These are phyloP conservation scores for Coprinellus micaceus DNA, from an alignment of 768 basidiomycete species.

Conservation along the genomic window DNA sequence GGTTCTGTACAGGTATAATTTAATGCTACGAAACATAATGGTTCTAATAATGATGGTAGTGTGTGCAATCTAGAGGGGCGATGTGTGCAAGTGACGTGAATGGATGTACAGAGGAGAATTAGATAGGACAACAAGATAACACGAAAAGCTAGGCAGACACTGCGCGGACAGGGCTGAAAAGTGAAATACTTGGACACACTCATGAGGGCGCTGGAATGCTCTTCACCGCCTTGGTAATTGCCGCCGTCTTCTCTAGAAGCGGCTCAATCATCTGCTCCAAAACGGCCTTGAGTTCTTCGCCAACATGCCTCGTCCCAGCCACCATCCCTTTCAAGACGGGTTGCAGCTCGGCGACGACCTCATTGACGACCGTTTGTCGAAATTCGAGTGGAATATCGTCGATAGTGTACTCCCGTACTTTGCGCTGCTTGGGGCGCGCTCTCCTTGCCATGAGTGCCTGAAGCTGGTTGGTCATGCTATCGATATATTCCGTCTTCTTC, in stretches of 20 bases:
- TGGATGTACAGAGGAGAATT: too few species aligned
- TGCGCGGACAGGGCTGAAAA: not conserved
- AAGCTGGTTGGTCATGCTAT: constrained; percentile 22
- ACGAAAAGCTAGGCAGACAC: too few species aligned
- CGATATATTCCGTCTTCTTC: constrained; percentile 16
- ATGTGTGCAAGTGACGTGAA: too few species aligned
- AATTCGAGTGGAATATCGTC: constrained; percentile 12
- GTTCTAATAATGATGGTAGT: not conserved
- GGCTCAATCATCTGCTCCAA: constrained; percentile 28
- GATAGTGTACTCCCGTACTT: constrained; percentile 15
- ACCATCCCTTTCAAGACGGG: constrained; percentile 23
- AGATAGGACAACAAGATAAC: too few species aligned
- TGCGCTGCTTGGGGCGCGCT: constrained; percentile 13
- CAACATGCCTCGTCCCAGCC: constrained; percentile 20
- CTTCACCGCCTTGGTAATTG: constrained; percentile 23
- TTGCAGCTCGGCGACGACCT: constrained; percentile 22
- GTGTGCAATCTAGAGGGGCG: not conserved
- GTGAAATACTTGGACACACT: not conserved
- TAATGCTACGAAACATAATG: not conserved
- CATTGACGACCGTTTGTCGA: constrained; percentile 5
- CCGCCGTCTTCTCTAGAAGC: constrained; percentile 27
- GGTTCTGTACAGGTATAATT: constrained; percentile 5
- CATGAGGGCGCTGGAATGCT: not conserved
- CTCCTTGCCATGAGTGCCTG: constrained; percentile 18
- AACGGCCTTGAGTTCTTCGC: constrained; percentile 21